Evolutionary conservation across 371 early-diverging fungal species (phyloP), one percentile per base, ranked within the genome.

Genomic region (Syncephalastrum monosporum): DNA sequence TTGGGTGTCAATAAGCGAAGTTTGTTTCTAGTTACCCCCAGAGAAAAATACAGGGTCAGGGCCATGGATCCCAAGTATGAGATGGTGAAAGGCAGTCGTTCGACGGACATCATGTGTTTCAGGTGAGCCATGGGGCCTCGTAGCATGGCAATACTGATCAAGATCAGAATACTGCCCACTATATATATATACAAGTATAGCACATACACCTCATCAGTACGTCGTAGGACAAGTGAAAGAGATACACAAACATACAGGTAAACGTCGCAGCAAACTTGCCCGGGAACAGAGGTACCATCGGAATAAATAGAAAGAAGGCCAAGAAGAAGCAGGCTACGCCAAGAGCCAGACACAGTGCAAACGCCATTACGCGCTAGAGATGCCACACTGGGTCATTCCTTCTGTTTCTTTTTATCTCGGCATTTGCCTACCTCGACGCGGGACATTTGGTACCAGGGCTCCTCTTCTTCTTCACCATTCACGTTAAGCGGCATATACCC

Each of bases 201-300:
- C 5, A 23, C 15, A 3, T 5, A 54, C 42, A 23, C 24, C 21
- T 43, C 42, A 24, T 15, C 25, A 21, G 25, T 24, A 8, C 38
- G 38, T 10, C 8, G 23, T 21, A 24, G 0, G 44, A 27, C 12
- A 12, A n/a, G 19, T 2, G 43, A 51, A 14, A 21, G 15, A 50
- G 33, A 50, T 24, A 21, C 6, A 25, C 19, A 3, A 19, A 58
- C 74, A 60, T 74, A 80, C 84, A 69, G 60, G 84, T 82, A 47
- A 84, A 84, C 21, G 82, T 84, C 19, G 82, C 82, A 6, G 84
- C 84, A 47, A 84, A 82, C 61, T 84, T 84, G 48, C 82, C 80
- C n/a, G 79, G 79, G 15, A 71, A 73, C 25, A 81, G 13, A n/a
- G 75, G 52, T 12, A 81, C 33, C 58, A 81, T 50, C 12, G 73